phyloP scores from a whole-genome alignment of 2,329 filamentous ascomycete species.

The Aspergillus fumigatus region DNA sequence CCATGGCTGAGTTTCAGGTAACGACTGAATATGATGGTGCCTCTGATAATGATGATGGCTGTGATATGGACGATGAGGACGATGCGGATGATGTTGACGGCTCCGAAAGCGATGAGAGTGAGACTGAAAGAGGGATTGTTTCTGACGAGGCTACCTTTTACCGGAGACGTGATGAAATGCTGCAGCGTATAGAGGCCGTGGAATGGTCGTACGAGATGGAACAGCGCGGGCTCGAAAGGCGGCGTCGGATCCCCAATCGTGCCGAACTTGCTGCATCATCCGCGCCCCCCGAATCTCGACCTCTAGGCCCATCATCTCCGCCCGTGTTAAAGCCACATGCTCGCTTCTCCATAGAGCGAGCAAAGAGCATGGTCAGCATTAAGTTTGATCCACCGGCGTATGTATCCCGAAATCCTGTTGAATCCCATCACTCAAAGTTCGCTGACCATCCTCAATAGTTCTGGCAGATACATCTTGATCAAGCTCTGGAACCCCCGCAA shows the following conservation, averaged over 20 bases:
- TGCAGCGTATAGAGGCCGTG: slow-evolving; percentile 21
- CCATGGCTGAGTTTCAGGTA: slow-evolving; percentile 29
- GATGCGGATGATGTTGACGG: slow-evolving; percentile 29
- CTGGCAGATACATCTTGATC: slow-evolving; percentile 76
- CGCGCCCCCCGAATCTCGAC: slow-evolving; percentile 5
- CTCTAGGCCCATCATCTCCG: slow-evolving; percentile 3
- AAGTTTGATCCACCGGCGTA: slow-evolving; percentile 57
- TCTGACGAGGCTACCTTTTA: slow-evolving; percentile 17
- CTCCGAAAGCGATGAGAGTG: slow-evolving; percentile 30
- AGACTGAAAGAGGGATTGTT: slow-evolving; percentile 24
- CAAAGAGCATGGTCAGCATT: slow-evolving; percentile 80
- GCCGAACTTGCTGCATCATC: slow-evolving; percentile 22
- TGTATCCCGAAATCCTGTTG: slow-evolving; percentile 8
- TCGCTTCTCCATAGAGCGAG: slow-evolving; percentile 75
- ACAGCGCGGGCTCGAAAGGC: slow-evolving; percentile 15
- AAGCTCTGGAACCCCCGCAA: slow-evolving; percentile 83
- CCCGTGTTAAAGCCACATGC: slow-evolving; percentile 65
- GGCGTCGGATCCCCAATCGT: slow-evolving; percentile 22
- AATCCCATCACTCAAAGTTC: background rate
- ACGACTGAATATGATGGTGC: slow-evolving; percentile 36
- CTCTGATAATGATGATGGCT: slow-evolving; percentile 33
- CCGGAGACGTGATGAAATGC: slow-evolving; percentile 24
- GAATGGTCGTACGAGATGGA: slow-evolving; percentile 15
- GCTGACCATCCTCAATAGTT: slow-evolving; percentile 40
- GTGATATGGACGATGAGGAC: slow-evolving; percentile 27